phyloP scores from a whole-genome alignment of 371 early-diverging fungal genomes.

The Mortierella sp. region DNA sequence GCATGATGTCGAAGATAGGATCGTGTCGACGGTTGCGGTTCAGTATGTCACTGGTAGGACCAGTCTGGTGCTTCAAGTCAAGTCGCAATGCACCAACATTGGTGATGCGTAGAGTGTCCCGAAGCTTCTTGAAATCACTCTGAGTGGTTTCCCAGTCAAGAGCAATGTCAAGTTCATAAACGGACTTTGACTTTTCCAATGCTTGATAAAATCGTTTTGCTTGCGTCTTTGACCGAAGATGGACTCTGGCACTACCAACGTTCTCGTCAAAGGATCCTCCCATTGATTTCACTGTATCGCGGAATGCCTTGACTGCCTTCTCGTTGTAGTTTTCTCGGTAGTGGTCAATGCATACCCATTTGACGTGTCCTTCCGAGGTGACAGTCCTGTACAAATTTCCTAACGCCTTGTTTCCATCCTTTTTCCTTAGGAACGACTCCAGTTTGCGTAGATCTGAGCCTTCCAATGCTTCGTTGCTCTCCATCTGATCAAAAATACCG shows the following conservation, averaged over 20 bases:
- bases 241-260: background rate
- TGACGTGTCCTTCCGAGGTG: constrained; percentile 12
- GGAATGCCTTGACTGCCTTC: background rate
- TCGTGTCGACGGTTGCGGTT: constrained; percentile 13
- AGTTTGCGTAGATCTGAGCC: constrained; percentile 20
- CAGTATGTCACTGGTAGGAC: background rate
- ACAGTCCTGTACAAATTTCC: constrained; percentile 21
- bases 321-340: constrained; percentile 4
- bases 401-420: background rate
- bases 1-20: no score
- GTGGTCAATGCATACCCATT: constrained; percentile 26
- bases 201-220: constrained; percentile 12
- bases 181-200: background rate
- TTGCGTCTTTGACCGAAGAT: background rate
- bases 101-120: background rate
- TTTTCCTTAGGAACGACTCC: constrained; percentile 9
- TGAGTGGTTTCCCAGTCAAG: constrained; percentile 8
- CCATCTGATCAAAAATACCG: background rate
- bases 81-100: constrained; percentile 3
- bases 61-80: background rate
- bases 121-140: constrained; percentile 16
- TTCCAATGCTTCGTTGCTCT: background rate
- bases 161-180: constrained; percentile 7
- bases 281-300: background rate
- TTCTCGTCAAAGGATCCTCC: constrained; percentile 6